A percentile compares a stretch with the other conserved stretches of the same genome.
Conservation (phyloP, 208 protist species). For the Trypanosoma avium region DNA sequence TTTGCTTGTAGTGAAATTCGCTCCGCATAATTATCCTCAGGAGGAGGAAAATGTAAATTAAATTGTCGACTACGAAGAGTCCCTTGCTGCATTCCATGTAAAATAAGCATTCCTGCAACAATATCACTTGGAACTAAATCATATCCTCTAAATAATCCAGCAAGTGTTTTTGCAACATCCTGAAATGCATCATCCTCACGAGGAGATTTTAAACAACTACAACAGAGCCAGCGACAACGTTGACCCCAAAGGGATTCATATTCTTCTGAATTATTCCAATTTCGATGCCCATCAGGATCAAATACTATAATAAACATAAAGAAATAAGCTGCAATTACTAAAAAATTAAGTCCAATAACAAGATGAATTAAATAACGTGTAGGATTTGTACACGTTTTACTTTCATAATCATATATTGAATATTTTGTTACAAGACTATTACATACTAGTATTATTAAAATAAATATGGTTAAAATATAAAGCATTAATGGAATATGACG, state of each 20-base stretch:
- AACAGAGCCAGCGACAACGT: constrained; percentile 67
- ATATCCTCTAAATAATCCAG: constrained; percentile 72
- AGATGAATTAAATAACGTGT: constrained; percentile 34
- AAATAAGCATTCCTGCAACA: constrained; percentile 76
- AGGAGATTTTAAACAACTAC: constrained; percentile 26
- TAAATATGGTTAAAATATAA: constrained; percentile 39
- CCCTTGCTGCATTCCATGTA: constrained; percentile 64
- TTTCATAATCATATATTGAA: constrained; percentile 40
- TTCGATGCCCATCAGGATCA: constrained; percentile 46
- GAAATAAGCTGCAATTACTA: constrained; percentile 30
- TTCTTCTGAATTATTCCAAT: constrained; percentile 43
- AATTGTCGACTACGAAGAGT: constrained; percentile 29
- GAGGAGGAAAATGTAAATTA: constrained; percentile 33
- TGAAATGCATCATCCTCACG: constrained; percentile 51
- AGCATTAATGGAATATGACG: constrained; percentile 49
- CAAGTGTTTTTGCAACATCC: constrained; percentile 63
- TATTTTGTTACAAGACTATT: constrained; percentile 33
- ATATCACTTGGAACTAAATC: constrained; percentile 88
- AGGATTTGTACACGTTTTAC: constrained; percentile 15
- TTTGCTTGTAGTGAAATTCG: constrained; percentile 52
- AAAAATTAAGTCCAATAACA: constrained; percentile 41
- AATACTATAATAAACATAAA: constrained; percentile 46
- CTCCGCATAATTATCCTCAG: constrained; percentile 30
- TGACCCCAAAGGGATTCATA: constrained; percentile 68
- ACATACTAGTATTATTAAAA: constrained; percentile 34